Conservation (phyloP, 371 early-diverging fungal species). For the Blyttiomyces sp. region DNA sequence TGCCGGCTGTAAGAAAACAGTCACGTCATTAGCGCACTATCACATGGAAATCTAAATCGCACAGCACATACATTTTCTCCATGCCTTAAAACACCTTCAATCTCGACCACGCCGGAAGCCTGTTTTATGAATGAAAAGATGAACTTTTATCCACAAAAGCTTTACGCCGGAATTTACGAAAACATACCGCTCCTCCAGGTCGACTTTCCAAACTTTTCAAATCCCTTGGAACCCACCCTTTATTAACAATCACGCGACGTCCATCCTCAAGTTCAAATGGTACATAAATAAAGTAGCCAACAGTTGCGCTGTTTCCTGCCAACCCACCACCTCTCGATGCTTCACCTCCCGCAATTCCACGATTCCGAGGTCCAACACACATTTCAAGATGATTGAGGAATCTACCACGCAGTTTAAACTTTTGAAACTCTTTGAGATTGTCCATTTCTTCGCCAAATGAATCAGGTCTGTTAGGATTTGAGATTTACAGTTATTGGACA, state of each 20-base stretch:
- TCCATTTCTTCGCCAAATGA: neutral
- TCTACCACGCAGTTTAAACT: slow-evolving; percentile 1
- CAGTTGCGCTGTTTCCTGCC: neutral
- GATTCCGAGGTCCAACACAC: slow-evolving; percentile 44
- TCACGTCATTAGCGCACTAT: neutral
- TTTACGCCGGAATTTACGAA: too few species aligned
- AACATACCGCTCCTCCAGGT: slow-evolving; percentile 40
- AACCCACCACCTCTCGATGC: neutral
- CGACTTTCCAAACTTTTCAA: slow-evolving; percentile 55
- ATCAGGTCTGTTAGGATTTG: neutral
- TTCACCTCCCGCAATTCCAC: neutral
- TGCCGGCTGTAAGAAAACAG: slow-evolving; percentile 36
- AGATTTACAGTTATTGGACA: too few species aligned
- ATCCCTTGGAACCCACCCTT: slow-evolving; percentile 81
- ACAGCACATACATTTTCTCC: slow-evolving; percentile 54
- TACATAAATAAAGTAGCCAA: slow-evolving; percentile 80
- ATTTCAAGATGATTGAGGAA: slow-evolving; percentile 13
- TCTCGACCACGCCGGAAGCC: slow-evolving; percentile 44
- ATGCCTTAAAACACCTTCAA: slow-evolving; percentile 62
- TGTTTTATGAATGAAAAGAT: slow-evolving; percentile 1
- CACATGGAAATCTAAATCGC: too few species aligned
- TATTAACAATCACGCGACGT: slow-evolving; percentile 65
- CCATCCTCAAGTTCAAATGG: slow-evolving; percentile 77
- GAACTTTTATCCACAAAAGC: neutral
- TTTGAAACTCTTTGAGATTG: slow-evolving; percentile 3